Evolutionary conservation across 306 rosid genomes (phyloP).

Genomic region (Vachellia pachyceras): DNA sequence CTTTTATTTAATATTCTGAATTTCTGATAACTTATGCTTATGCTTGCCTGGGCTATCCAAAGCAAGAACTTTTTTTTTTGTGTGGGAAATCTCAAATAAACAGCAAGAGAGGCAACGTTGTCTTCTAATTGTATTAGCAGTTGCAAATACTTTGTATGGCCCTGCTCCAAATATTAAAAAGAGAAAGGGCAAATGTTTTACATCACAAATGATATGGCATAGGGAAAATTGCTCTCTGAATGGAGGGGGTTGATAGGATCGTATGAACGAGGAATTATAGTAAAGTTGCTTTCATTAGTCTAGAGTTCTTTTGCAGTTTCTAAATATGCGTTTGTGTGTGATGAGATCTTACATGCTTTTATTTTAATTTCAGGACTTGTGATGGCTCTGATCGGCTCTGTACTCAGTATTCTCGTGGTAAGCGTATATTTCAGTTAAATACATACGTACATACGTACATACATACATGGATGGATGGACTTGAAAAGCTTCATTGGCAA

Average conservation of each 20-base stretch:
- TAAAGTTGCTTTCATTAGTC: not conserved
- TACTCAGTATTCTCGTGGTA: constrained; percentile 76
- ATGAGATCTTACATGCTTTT: constrained; percentile 8
- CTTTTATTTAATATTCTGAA: not conserved
- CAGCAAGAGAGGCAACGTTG: not conserved
- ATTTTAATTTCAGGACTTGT: constrained; percentile 63
- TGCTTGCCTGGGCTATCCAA: not conserved
- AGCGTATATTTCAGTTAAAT: constrained; percentile 34
- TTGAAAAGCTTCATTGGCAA: constrained; percentile 5
- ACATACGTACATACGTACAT: too few species aligned
- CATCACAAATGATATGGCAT: not conserved
- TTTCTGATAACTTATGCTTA: not conserved
- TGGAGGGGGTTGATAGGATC: not conserved
- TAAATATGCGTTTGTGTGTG: not conserved
- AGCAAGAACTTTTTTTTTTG: not conserved
- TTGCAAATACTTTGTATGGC: constrained; percentile 1
- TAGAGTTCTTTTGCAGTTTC: not conserved
- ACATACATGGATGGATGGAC: too few species aligned
- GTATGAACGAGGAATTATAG: not conserved
- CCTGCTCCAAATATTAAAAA: not conserved
- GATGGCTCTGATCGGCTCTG: constrained; percentile 78
- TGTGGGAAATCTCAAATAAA: not conserved
- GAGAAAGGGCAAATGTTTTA: not conserved
- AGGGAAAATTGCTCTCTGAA: not conserved
- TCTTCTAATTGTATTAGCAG: not conserved